Base-by-base conservation (phyloP, 441 rosid genomes). In the Jatropha multifida region DNA sequence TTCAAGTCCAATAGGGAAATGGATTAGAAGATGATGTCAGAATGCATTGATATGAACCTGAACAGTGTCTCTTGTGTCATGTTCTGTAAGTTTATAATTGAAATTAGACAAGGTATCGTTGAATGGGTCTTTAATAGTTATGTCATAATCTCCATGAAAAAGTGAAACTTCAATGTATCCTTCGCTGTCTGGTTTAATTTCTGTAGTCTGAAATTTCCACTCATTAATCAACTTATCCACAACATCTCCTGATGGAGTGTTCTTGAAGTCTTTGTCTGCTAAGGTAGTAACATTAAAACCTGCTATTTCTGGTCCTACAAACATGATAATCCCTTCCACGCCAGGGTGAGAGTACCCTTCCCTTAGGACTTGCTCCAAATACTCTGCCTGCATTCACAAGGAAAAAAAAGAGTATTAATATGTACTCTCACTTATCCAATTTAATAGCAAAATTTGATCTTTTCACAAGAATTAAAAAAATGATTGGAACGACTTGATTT, bases 291-390 rank as follows among this genome's bases (percentile, higher is more conserved):
- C 78, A 49, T 85, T 80, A 75, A 91, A 94, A 48, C 92, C 93
- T 12, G 89, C 83, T 5, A 78, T 79, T 44, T 61, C 85, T 63
- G 97, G 93, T 5, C 91, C 97, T 0, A 82, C 85, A 73, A 90
- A 94, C 67, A 87, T 77, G 65, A 92, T 88, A 4, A 94, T 88
- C 61, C 98, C 97, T 65, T 84, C 41, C 4, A 90, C 91, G 13
- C 87, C 86, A 51, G 90, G 94, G 75, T 94, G 94, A 8, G 88
- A 82, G 61, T 82, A 86, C 0, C 76, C 97, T 79, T 92, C 98
- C 78, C 92, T 86, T 7, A 94, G 79, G 59, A 92, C 76, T 17
- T 89, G 90, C 80, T 44, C 48, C 48, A 44, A 4, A 44, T 44
- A 44, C 48, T 44, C 48, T 44, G 48, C 48, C 48, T 44, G 10